Conservation (phyloP, 805 yeast species). For the Priceomyces melissophilus region DNA sequence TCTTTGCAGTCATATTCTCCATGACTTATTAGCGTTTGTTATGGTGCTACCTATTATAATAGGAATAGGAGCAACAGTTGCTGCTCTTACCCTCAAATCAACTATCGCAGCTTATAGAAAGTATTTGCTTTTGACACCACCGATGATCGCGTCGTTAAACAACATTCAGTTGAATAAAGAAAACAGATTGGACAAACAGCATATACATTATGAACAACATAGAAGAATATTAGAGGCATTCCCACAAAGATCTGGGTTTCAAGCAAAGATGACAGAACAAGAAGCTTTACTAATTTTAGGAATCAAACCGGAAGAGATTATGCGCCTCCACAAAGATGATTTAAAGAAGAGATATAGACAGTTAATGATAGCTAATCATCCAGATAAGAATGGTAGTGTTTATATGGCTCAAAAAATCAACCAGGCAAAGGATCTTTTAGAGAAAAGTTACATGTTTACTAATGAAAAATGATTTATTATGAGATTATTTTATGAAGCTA, state of each 20-base stretch:
- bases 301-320: slow-evolving; percentile 38
- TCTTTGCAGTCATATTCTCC: too few species aligned
- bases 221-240: slow-evolving; percentile 19
- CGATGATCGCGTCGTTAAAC: slow-evolving; percentile 34
- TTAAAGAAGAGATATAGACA: slow-evolving; percentile 35
- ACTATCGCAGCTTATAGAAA: slow-evolving; percentile 27
- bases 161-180: slow-evolving; percentile 18
- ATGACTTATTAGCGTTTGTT: too few species aligned
- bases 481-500: neutral
- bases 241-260: slow-evolving; percentile 30
- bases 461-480: slow-evolving; percentile 8
- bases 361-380: slow-evolving; percentile 41
- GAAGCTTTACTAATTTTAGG: slow-evolving; percentile 42
- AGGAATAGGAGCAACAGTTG: slow-evolving; percentile 53
- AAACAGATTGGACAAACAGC: slow-evolving; percentile 10
- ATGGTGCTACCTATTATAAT: slow-evolving; percentile 48
- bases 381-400: slow-evolving; percentile 39
- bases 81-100: slow-evolving; percentile 44
- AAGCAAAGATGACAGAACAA: slow-evolving; percentile 38
- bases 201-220: slow-evolving; percentile 12
- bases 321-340: slow-evolving; percentile 32
- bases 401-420: slow-evolving; percentile 40
- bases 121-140: slow-evolving; percentile 28
- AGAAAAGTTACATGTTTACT: slow-evolving; percentile 34
- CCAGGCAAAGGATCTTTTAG: slow-evolving; percentile 41